A percentile compares a stretch with the other conserved stretches of the same genome.
These are phyloP conservation scores for Linnemannia exigua DNA, from an alignment of 192 early-diverging fungal species.

Conservation along the genomic window DNA sequence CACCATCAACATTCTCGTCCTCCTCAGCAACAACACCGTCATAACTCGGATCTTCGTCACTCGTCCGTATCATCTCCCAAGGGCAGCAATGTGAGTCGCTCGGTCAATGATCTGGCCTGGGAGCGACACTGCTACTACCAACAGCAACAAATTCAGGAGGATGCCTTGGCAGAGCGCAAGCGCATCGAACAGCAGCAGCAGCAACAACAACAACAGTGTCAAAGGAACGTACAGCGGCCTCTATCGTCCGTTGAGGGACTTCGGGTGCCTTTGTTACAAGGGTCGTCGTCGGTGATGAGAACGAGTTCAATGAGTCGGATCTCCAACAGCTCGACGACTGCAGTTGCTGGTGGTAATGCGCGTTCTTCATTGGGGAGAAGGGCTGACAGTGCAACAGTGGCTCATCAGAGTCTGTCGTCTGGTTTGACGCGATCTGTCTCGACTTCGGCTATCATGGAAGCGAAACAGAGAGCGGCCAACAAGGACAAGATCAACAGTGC, in stretches of 20 bases:
- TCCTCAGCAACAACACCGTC: slow-evolving; percentile 2
- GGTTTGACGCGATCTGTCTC: background rate
- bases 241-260: background rate
- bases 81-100: slow-evolving; percentile 5
- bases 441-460: background rate
- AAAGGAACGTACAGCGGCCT: background rate
- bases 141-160: slow-evolving; percentile 37
- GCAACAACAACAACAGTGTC: too few relatives aligned
- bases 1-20: background rate
- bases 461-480: background rate
- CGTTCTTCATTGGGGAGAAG: background rate
- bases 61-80: background rate
- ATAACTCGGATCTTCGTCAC: background rate
- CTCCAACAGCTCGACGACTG: background rate
- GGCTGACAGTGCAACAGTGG: background rate
- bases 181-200: slow-evolving; percentile 13
- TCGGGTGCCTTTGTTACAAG: background rate
- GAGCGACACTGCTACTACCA: slow-evolving; percentile 53
- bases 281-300: background rate
- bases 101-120: slow-evolving; percentile 43
- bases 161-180: slow-evolving; percentile 28
- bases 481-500: background rate
- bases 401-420: background rate
- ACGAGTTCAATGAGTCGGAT: background rate
- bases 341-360: background rate